Percentiles rank a stretch among this genome's conserved stretches.
These are phyloP conservation scores for Penicillium desertorum DNA, from an alignment of 495 filamentous ascomycete genomes.

Conservation along the genomic window DNA sequence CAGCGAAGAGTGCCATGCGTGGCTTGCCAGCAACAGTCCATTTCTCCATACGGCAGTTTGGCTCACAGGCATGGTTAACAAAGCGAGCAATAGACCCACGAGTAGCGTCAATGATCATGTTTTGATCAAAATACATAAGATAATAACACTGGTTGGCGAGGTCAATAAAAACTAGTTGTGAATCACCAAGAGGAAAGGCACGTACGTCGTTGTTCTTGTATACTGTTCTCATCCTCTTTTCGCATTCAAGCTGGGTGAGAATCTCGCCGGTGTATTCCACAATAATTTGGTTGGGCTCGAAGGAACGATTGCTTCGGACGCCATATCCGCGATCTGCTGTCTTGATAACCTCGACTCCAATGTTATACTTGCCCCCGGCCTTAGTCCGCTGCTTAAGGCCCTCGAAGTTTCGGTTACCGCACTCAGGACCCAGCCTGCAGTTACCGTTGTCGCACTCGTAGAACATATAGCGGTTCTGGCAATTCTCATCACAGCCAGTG, in stretches of 20 bases:
- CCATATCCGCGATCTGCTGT: conserved; percentile 87
- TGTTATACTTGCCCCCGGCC: conserved; percentile 76
- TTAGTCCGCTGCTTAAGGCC: conserved; percentile 73
- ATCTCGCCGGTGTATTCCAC: conserved; percentile 98
- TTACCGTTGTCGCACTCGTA: conserved; percentile 94
- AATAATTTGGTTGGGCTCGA: conserved; percentile 89
- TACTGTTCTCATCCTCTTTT: conserved; percentile 83
- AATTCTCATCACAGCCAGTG: conserved; percentile 81
- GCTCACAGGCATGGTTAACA: conserved; percentile 95
- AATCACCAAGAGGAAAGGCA: conserved; percentile 6
- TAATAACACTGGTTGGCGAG: conserved; percentile 74
- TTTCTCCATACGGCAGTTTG: conserved; percentile 97
- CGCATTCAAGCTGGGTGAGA: conserved; percentile 89
- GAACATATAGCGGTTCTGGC: conserved; percentile 92
- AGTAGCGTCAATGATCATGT: conserved; percentile 98
- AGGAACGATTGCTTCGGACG: conserved; percentile 83
- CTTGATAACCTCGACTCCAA: conserved; percentile 93
- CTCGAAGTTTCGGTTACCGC: conserved; percentile 85
- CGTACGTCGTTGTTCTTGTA: conserved; percentile 91
- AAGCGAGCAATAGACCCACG: conserved; percentile 94
- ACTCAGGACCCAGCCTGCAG: conserved; percentile 72
- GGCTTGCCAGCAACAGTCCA: conserved; percentile 95
- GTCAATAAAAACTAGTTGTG: conserved; percentile 6
- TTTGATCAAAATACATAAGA: conserved; percentile 95
- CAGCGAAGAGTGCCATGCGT: conserved; percentile 95